Evolutionary conservation across 495 filamentous ascomycete species (phyloP).

Genomic region (Penicillium fimorum): DNA sequence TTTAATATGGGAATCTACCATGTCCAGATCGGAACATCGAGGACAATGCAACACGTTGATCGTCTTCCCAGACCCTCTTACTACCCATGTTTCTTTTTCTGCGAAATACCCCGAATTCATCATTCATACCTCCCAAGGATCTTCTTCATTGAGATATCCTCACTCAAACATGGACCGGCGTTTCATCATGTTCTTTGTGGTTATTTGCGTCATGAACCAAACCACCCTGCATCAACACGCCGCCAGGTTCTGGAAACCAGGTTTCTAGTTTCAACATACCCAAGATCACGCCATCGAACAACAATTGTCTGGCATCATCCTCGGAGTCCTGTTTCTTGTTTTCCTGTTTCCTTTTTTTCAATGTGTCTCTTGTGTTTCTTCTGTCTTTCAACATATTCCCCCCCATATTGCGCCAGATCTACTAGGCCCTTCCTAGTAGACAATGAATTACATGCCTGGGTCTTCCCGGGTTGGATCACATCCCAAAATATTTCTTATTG

Average conservation of each 20-base stretch:
- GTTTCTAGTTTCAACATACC: constrained; percentile 5
- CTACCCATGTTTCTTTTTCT: constrained; percentile 7
- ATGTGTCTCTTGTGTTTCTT: neutral
- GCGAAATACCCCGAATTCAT: constrained; percentile 3
- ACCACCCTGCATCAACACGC: neutral
- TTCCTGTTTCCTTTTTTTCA: neutral
- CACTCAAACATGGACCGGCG: constrained; percentile 16
- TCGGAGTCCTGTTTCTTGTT: constrained; percentile 21
- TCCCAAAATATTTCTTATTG: neutral
- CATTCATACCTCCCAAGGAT: neutral
- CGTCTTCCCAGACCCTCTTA: constrained; percentile 1
- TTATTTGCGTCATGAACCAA: constrained; percentile 5
- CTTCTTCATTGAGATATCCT: neutral
- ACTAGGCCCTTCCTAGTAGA: constrained; percentile 34
- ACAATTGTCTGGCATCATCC: constrained; percentile 17
- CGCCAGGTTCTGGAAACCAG: constrained; percentile 20
- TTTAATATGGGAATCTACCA: constrained; percentile 16
- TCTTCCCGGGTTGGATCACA: constrained; percentile 2
- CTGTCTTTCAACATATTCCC: constrained; percentile 24
- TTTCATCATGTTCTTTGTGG: constrained; percentile 6
- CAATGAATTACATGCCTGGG: constrained; percentile 19
- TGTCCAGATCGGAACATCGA: constrained; percentile 7
- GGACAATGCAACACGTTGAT: neutral
- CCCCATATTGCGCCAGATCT: constrained; percentile 22
- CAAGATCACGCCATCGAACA: constrained; percentile 19